A percentile compares a stretch with the other conserved stretches of the same genome.
These are phyloP conservation scores for Sugiyamaella mastotermitis DNA, from an alignment of 805 yeast species.

Conservation along the genomic window DNA sequence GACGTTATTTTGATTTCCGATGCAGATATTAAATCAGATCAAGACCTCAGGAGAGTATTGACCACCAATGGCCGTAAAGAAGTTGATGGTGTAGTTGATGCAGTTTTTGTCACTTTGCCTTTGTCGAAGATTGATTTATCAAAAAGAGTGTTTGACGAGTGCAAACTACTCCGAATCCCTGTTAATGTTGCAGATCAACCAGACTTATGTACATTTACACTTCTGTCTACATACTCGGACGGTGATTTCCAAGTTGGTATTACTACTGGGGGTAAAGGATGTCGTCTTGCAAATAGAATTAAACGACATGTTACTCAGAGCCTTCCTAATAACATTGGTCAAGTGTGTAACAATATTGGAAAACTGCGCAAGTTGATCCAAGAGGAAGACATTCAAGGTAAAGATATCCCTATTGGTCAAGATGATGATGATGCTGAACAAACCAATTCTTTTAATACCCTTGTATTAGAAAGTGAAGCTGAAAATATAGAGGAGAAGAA, in stretches of 20 bases:
- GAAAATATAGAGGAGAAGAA: conserved; percentile 31
- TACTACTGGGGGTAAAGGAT: conserved; percentile 84
- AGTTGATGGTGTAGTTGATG: conserved; percentile 63
- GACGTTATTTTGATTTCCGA: not conserved
- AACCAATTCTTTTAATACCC: conserved; percentile 49
- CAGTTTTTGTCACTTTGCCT: conserved; percentile 59
- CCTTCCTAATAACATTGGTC: conserved; percentile 66
- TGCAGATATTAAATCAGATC: not conserved
- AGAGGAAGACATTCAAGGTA: conserved; percentile 32
- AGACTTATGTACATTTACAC: conserved; percentile 65
- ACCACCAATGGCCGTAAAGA: conserved; percentile 52
- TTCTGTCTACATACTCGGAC: conserved; percentile 62
- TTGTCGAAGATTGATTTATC: conserved; percentile 27
- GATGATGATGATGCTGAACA: conserved; percentile 69
- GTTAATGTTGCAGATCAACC: conserved; percentile 73
- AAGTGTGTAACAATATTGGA: conserved; percentile 65
- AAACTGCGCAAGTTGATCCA: conserved; percentile 48
- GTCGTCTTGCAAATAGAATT: conserved; percentile 75
- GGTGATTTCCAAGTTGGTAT: conserved; percentile 79
- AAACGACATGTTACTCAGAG: conserved; percentile 58
- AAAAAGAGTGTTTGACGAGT: conserved; percentile 40
- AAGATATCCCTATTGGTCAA: conserved; percentile 37
- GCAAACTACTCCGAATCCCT: conserved; percentile 67
- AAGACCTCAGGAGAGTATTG: conserved; percentile 30
- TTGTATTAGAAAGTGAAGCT: conserved; percentile 51